phyloP scores from a whole-genome alignment of 2,329 filamentous ascomycete genomes.

The Torrubiellomyces zombiae region DNA sequence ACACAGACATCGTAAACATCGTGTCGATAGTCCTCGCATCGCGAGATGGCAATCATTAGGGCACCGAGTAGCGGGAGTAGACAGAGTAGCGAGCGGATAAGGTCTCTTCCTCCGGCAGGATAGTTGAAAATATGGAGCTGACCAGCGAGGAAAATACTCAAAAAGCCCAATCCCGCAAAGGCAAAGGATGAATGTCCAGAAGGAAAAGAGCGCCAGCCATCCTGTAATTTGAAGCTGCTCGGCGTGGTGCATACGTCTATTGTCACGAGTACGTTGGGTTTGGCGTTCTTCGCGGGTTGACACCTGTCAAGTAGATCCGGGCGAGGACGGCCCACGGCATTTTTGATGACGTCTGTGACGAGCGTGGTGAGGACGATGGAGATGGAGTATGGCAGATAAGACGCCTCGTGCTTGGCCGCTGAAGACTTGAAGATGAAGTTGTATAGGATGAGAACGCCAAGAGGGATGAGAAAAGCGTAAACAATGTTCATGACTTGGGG shows the following conservation, averaged over 20 bases:
- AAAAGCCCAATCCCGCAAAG: conserved; percentile 63
- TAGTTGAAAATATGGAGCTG: conserved; percentile 42
- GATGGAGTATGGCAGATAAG: conserved; percentile 65
- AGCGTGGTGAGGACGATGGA: conserved; percentile 62
- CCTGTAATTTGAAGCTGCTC: conserved; percentile 52
- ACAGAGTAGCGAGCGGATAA: conserved; percentile 39
- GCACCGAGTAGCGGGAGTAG: conserved; percentile 44
- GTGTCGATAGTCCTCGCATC: conserved; percentile 55
- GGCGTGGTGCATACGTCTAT: conserved; percentile 59
- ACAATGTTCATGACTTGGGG: conserved; percentile 58
- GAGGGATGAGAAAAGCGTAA: conserved; percentile 59
- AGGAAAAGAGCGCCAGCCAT: conserved; percentile 74
- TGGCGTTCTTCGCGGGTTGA: conserved; percentile 41
- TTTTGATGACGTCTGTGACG: conserved; percentile 84
- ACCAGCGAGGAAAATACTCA: conserved; percentile 53
- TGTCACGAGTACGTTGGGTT: conserved; percentile 36
- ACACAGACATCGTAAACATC: conserved; percentile 53
- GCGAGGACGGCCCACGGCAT: conserved; percentile 60
- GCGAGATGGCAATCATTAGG: conserved; percentile 49
- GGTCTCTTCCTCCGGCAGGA: conserved; percentile 27
- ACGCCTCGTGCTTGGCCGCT: conserved; percentile 69
- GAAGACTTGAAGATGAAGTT: conserved; percentile 44
- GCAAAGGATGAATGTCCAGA: conserved; percentile 66
- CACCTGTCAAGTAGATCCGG: conserved; percentile 57
- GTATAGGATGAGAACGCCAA: conserved; percentile 49